These are phyloP conservation scores for Trichoderma koningiopsis DNA, from an alignment of 2,329 filamentous ascomycete genomes.

Conservation along the genomic window DNA sequence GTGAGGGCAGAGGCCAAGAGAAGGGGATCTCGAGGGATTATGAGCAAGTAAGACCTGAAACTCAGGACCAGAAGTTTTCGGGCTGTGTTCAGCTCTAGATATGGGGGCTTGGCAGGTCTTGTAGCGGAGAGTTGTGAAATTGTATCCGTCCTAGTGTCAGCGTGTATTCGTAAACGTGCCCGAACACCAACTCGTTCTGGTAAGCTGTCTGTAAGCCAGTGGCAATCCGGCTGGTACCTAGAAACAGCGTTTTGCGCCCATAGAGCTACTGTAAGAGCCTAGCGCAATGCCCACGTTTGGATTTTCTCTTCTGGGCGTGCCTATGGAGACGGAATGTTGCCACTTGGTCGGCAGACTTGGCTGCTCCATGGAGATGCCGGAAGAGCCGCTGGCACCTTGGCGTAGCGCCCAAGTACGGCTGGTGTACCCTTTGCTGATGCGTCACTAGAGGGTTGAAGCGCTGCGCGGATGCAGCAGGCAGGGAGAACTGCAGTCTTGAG, in stretches of 20 bases:
- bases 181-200: neutral
- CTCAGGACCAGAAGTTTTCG: neutral
- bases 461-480: neutral
- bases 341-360: conserved; percentile 17
- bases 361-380: conserved; percentile 7
- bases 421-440: neutral
- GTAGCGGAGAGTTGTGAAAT: neutral
- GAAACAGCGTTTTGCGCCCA: neutral
- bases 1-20: neutral
- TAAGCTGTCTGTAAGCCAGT: neutral
- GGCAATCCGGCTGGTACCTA: neutral
- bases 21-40: neutral
- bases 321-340: conserved; percentile 15
- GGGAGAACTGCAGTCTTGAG: neutral
- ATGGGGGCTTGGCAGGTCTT: neutral
- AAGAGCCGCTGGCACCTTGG: conserved; percentile 7
- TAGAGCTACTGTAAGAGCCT: neutral
- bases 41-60: neutral
- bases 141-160: neutral
- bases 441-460: neutral
- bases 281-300: neutral
- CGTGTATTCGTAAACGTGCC: neutral
- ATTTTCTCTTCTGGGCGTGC: neutral
- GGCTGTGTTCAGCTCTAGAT: neutral
- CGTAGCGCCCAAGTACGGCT: neutral